Evolutionary conservation across 129 eudicot genomes (phyloP).

Genomic region (Chrysanthemum lavandulifolium): DNA sequence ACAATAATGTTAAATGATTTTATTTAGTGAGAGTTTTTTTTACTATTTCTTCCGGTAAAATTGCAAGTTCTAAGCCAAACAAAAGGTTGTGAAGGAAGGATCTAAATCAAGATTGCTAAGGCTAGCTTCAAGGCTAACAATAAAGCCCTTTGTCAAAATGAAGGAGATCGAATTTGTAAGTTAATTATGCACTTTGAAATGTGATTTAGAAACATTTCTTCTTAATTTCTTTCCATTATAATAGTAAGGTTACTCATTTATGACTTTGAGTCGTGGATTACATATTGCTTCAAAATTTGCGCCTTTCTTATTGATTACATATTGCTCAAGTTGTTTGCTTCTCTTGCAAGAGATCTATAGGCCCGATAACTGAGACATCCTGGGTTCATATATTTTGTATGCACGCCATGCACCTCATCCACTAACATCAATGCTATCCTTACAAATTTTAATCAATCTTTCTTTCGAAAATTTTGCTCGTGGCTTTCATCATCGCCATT

Average conservation of each 20-base stretch:
- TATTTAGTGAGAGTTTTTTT: no score
- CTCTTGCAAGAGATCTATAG: constrained; percentile 77
- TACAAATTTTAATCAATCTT: neutral
- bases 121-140: constrained; percentile 95
- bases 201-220: neutral
- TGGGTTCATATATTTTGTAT: constrained; percentile 94
- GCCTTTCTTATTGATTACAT: neutral
- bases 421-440: constrained; percentile 86
- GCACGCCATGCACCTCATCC: constrained; percentile 97
- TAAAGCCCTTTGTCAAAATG: constrained; percentile 97
- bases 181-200: constrained; percentile 28
- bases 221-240: neutral
- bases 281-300: neutral
- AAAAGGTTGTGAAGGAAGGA: constrained; percentile 94
- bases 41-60: no score
- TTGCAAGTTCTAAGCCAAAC: constrained; percentile 48
- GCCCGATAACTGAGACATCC: constrained; percentile 96
- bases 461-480: constrained; percentile 39
- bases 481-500: constrained; percentile 83
- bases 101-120: constrained; percentile 43
- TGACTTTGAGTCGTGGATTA: neutral
- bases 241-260: neutral
- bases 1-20: no score
- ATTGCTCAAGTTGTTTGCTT: constrained; percentile 19
- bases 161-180: constrained; percentile 98